Evolutionary conservation across 1,284 basidiomycete genomes (phyloP), one percentile per base, ranked within the genome.

Genomic region (Tylopilus orsonianus): DNA sequence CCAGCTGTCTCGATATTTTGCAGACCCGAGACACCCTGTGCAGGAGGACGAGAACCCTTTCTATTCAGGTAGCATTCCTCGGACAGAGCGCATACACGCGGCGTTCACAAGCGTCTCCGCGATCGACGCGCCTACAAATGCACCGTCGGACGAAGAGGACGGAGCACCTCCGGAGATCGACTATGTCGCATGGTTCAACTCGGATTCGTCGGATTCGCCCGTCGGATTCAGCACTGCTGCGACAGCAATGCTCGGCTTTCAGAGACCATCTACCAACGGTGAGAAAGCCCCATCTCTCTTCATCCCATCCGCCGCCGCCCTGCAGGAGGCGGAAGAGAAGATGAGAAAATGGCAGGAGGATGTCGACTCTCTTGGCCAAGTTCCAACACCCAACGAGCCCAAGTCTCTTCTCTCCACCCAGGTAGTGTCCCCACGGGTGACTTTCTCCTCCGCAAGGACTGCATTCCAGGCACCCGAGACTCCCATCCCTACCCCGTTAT

Each of bases 171-270:
- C 60, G 39, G 75, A 78, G 38, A 66, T 62, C 30, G 76, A 82
- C 53, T 74, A 75, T 52, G 71, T 75, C n/a, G 64, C 73, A 4
- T 85, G 81, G 82, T 86, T 87, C 61, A 67, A 73, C 44, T 60
- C 77, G 8, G 60, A 57, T 14, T 42, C 61, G 7, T 48, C 58
- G 33, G 49, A 64, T 18, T 44, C 66, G 9, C 57, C 68, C 14
- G 53, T 63, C 13, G 65, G 67, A n/a, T 80, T 79, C 58, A 66
- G 67, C 50, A 55, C 70, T 2, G 69, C 72, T 12, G 26, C 52
- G 4, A 49, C 53, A 16, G 40, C 44, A 7, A 27, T 53, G 12
- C 35, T 52, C 4, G 36, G n/a, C 19, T 64, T 65, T 36, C 58
- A 57, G 44, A 53, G 62, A 48, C 50, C 51, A 0, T 54, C 62